These are phyloP conservation scores for Ogataea neopini DNA, from an alignment of 805 yeast species.

Conservation along the genomic window DNA sequence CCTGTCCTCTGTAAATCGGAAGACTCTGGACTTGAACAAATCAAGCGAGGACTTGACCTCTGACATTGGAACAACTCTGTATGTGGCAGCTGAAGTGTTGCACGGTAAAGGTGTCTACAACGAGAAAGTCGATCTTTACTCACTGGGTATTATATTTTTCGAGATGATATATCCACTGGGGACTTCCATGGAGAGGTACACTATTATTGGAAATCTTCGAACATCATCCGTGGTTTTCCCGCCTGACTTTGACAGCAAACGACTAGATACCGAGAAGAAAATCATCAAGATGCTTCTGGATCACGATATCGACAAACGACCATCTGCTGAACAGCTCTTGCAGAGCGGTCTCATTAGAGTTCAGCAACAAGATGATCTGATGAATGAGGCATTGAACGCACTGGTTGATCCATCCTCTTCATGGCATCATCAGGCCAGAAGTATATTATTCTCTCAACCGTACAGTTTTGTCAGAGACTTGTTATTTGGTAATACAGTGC, in stretches of 20 bases:
- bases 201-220: conserved; percentile 67
- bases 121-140: conserved; percentile 94
- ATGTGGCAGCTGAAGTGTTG: conserved; percentile 87
- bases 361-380: conserved; percentile 85
- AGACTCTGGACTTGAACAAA: conserved; percentile 25
- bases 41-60: conserved; percentile 77
- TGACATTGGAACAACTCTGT: conserved; percentile 90
- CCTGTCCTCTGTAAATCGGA: conserved; percentile 27
- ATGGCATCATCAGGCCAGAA: conserved; percentile 91
- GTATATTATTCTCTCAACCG: conserved; percentile 81
- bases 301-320: conserved; percentile 78
- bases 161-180: conserved; percentile 85
- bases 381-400: conserved; percentile 83
- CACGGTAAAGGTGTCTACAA: conserved; percentile 75
- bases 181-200: conserved; percentile 94
- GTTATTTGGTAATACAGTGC: conserved; percentile 61
- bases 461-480: conserved; percentile 83
- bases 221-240: conserved; percentile 68
- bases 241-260: conserved; percentile 53
- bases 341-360: conserved; percentile 85
- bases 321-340: conserved; percentile 73
- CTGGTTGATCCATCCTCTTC: conserved; percentile 89
- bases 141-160: conserved; percentile 90
- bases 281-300: conserved; percentile 68
- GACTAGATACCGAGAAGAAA: conserved; percentile 58